A percentile compares a stretch with the other conserved stretches of the same genome.
phyloP scores from a whole-genome alignment of 192 early-diverging fungal species.

The Lobosporangium transversale region DNA sequence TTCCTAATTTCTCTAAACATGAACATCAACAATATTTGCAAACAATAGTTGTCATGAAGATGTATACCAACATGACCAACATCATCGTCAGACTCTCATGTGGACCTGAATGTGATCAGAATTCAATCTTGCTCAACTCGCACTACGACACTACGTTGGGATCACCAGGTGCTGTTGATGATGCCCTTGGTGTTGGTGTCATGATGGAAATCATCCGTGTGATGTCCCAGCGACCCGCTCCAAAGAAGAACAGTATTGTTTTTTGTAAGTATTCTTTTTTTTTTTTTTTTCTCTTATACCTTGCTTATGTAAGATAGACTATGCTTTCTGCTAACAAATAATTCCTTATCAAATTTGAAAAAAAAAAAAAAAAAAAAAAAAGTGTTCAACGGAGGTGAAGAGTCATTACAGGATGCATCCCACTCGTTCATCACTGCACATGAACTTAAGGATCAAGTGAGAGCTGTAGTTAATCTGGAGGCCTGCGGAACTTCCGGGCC shows the following conservation, averaged over 20 bases:
- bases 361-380: too few species aligned
- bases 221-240: conserved; percentile 53
- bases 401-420: conserved; percentile 79
- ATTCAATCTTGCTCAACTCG: conserved; percentile 75
- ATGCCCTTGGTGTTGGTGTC: conserved; percentile 75
- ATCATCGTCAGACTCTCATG: conserved; percentile 77
- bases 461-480: conserved; percentile 78
- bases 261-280: conserved; percentile 60
- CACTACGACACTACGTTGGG: conserved; percentile 76
- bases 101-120: conserved; percentile 68
- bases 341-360: neutral
- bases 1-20: neutral
- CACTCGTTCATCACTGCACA: conserved; percentile 77
- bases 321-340: neutral
- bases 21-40: neutral
- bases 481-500: conserved; percentile 74
- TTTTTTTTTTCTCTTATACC: too few species aligned
- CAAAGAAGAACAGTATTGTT: conserved; percentile 61
- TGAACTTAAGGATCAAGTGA: conserved; percentile 63
- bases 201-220: conserved; percentile 75
- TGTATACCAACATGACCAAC: conserved; percentile 78
- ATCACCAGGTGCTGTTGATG: conserved; percentile 69
- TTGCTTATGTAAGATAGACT: too few species aligned
- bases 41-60: conserved; percentile 66
- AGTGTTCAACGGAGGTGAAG: conserved; percentile 86